A percentile compares a stretch with the other conserved stretches of the same genome.
These are phyloP conservation scores for Fraxinus baroniana DNA, from an alignment of 305 asterid species.

Conservation along the genomic window DNA sequence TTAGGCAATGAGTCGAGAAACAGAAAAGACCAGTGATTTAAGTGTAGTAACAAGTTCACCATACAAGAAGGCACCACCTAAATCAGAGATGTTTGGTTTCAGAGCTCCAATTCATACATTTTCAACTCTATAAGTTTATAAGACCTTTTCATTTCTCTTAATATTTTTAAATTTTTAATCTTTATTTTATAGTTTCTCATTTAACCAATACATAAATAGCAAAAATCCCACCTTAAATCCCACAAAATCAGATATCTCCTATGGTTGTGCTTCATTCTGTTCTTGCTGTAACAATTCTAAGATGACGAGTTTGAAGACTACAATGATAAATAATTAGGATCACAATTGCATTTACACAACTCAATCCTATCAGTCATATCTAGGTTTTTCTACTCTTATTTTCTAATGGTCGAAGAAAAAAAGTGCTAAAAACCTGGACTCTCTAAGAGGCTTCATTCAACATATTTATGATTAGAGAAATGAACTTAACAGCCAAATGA, in stretches of 20 bases:
- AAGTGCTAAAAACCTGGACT: neutral
- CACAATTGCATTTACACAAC: neutral
- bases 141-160: neutral
- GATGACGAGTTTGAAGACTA: neutral
- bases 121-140: too few relatives aligned
- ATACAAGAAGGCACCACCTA: too few relatives aligned
- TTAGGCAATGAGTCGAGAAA: neutral
- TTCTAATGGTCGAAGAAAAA: neutral
- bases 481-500: neutral
- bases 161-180: neutral
- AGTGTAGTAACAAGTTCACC: neutral
- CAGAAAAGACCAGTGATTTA: neutral
- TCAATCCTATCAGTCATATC: too few relatives aligned
- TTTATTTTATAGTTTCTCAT: too few relatives aligned
- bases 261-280: neutral
- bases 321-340: too few relatives aligned
- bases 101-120: neutral
- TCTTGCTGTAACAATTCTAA: neutral
- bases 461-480: neutral
- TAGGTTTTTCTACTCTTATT: neutral
- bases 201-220: neutral
- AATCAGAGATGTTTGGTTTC: neutral
- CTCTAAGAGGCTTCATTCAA: neutral
- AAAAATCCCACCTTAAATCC: neutral
- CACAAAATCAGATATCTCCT: neutral